A percentile compares a stretch with the other conserved stretches of the same genome.
Conservation (phyloP, 2,329 filamentous ascomycete species). For the Cytospora schulzeri region DNA sequence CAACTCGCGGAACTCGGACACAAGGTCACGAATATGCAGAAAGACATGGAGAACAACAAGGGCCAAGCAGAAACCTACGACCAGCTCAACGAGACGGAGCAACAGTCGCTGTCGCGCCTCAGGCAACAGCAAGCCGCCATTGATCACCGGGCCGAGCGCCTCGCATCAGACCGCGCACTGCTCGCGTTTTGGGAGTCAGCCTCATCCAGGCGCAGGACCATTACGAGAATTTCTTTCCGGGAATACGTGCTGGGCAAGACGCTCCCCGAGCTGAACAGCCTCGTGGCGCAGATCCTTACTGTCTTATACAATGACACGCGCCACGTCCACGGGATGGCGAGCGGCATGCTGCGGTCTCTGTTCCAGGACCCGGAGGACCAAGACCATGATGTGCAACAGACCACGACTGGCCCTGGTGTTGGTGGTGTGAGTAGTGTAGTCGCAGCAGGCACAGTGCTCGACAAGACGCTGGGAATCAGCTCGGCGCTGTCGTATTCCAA, state of each 20-base stretch:
- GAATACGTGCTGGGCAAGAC: conserved; percentile 33
- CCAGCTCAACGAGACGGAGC: neutral
- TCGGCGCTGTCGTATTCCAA: conserved; percentile 37
- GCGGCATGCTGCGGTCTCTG: conserved; percentile 33
- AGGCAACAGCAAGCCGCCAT: neutral
- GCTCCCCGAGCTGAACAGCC: conserved; percentile 36
- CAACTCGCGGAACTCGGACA: neutral
- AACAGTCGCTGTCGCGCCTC: conserved; percentile 8
- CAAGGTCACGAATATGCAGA: neutral
- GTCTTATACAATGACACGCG: conserved; percentile 36
- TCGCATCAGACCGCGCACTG: conserved; percentile 29
- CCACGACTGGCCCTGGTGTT: neutral
- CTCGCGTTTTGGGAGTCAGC: conserved; percentile 36
- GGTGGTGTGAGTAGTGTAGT: neutral
- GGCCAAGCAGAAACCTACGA: neutral
- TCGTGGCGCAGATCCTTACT: conserved; percentile 34
- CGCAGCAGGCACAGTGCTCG: conserved; percentile 27
- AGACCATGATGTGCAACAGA: conserved; percentile 1
- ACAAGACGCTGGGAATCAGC: conserved; percentile 29
- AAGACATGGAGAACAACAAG: neutral
- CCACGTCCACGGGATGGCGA: conserved; percentile 32
- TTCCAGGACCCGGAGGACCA: conserved; percentile 20
- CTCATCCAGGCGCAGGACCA: conserved; percentile 30
- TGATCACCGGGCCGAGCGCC: conserved; percentile 14
- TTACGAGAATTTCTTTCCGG: conserved; percentile 32